Base-by-base conservation (phyloP, 2,329 filamentous ascomycete genomes). In the Xylogone sp. region DNA sequence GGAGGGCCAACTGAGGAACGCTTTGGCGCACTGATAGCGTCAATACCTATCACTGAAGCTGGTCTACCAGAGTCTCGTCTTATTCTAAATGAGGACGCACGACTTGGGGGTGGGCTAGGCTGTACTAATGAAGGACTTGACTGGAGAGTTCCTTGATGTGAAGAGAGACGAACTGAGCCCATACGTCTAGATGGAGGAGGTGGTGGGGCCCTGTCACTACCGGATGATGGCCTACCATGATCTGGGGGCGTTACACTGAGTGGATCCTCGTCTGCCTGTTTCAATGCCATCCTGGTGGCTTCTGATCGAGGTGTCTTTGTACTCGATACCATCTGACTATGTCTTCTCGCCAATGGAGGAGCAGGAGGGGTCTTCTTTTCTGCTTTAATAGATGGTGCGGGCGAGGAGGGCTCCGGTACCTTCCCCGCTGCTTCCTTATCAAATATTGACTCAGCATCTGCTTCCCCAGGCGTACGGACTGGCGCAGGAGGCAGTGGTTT, bases 401-500 rank as follows among this genome's bases (percentile, higher is more conserved):
- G 65, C 56, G 52, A 68, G 62, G 57, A 71, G 50, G 61, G 64
- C 53, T 79, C 78, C 3, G 77, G 76, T 4, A 74, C 61, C 57
- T 78, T 81, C 29, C 76, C 77, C 16, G 74, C 77, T 31, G 76
- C 71, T 61, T 82, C 78, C 42, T 70, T 74, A 55, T 82, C 78
- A 53, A 81, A 80, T 19, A 77, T 68, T 31, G 76, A 78, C 52
- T 81, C 76, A 19, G 56, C 55, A 27, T 66, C 64, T 21, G 57
- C 62, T 27, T 78, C 74, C n/a, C 67, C 62, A 55, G 69, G 74
- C 34, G 71, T 72, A 31, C 74, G 72, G 10, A 64, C 59, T 2
- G 80, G 79, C 3, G 78, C 72, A 1, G 76, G 75, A 2, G 85
- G 82, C 12, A 86, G 73, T 3, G 84, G 82, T 59, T 86, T 87